A percentile compares a stretch with the other conserved stretches of the same genome.
Conservation (phyloP, 208 protist species). For the Blastocrithidia nonstop region DNA sequence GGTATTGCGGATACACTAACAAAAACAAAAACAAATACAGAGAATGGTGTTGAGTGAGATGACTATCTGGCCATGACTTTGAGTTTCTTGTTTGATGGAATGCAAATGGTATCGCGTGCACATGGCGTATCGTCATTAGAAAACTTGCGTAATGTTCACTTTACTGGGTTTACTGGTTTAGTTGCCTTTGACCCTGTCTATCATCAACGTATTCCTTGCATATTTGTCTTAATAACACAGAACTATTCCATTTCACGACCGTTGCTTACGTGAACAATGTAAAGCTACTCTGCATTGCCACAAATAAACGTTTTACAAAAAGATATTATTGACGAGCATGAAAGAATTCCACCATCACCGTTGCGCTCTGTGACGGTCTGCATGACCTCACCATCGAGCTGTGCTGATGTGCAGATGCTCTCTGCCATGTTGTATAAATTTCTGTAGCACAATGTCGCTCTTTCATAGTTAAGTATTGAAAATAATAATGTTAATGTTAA, state of each 20-base stretch:
- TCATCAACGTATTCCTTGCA: conserved; percentile 38
- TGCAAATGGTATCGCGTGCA: conserved; percentile 30
- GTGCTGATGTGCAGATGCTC: conserved; percentile 31
- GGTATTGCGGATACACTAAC: too few relatives aligned
- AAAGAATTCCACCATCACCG: conserved; percentile 38
- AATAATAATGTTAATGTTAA: too few relatives aligned
- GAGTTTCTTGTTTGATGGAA: conserved; percentile 65
- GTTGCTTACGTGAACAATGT: conserved; percentile 39
- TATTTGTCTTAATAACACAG: conserved; percentile 31
- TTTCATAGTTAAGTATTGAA: too few relatives aligned
- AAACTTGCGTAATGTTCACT: conserved; percentile 22
- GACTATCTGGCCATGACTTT: conserved; percentile 62
- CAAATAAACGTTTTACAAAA: conserved; percentile 15
- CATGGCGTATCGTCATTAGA: conserved; percentile 14
- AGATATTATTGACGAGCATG: conserved; percentile 12
- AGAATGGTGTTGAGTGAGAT: too few relatives aligned
- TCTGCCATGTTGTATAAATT: conserved; percentile 47
- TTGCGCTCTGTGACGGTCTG: conserved; percentile 50
- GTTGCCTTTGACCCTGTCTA: conserved; percentile 59
- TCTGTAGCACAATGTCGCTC: conserved; percentile 25
- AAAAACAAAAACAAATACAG: too few relatives aligned
- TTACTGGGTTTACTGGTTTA: conserved; percentile 51
- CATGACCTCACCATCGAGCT: conserved; percentile 41
- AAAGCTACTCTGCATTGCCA: conserved; percentile 13
- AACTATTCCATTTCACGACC: conserved; percentile 22